phyloP scores from a whole-genome alignment of 345 rosid species.

The Bretschneidera sinensis region DNA sequence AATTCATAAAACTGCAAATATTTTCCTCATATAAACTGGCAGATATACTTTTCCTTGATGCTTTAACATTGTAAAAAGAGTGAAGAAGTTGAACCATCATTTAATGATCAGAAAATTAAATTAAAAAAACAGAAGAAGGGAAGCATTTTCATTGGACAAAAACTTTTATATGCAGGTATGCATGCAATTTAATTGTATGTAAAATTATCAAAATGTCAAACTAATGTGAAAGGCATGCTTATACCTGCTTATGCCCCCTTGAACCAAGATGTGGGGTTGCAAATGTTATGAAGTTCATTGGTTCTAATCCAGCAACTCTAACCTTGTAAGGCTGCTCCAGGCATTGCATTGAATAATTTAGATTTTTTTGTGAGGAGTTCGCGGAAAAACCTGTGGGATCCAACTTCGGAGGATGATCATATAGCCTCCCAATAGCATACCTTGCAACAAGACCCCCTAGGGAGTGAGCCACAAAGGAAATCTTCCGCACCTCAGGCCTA shows the following conservation, averaged over 20 bases:
- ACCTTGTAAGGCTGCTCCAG: slow-evolving; percentile 37
- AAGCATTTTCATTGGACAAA: too few species aligned
- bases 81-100: background rate
- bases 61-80: background rate
- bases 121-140: background rate
- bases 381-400: slow-evolving; percentile 10
- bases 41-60: background rate
- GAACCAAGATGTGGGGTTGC: slow-evolving; percentile 99
- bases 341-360: slow-evolving; percentile 17
- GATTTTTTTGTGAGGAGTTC: slow-evolving; percentile 15
- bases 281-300: slow-evolving; percentile 88
- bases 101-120: too few species aligned
- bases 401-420: slow-evolving; percentile 29
- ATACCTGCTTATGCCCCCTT: slow-evolving; percentile 82
- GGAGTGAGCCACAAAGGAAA: slow-evolving; percentile 93
- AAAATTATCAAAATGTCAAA: background rate
- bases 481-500: slow-evolving; percentile 60
- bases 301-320: slow-evolving; percentile 81
- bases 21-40: background rate
- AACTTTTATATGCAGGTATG: background rate
- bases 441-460: slow-evolving; percentile 96
- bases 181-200: background rate
- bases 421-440: slow-evolving; percentile 88
- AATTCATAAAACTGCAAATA: background rate
- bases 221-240: slow-evolving; percentile 6